Percentiles rank a stretch among this genome's conserved stretches.
These are phyloP conservation scores for Pyrrhoderma lamaoense DNA, from an alignment of 1,284 basidiomycete genomes.

Conservation along the genomic window DNA sequence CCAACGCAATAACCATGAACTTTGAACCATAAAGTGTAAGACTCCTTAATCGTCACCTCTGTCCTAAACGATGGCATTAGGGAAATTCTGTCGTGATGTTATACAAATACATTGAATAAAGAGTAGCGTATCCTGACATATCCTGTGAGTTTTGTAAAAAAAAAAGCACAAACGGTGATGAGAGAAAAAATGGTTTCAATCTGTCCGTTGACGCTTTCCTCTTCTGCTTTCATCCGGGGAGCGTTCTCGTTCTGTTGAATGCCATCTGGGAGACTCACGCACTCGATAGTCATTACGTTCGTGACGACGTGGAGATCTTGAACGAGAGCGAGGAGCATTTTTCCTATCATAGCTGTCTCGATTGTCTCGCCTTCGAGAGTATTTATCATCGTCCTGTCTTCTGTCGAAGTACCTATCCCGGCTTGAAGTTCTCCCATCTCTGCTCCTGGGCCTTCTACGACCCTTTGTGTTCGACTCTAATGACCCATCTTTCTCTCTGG, in stretches of 20 bases:
- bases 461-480: too few species aligned
- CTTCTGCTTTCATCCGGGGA: slow-evolving; percentile 27
- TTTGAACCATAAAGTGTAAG: too few species aligned
- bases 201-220: slow-evolving; percentile 29
- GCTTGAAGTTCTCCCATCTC: background rate
- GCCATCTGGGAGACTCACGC: slow-evolving; percentile 24
- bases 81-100: too few species aligned
- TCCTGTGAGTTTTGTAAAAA: too few species aligned
- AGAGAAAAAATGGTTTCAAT: background rate
- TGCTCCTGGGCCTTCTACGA: slow-evolving; percentile 8
- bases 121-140: too few species aligned
- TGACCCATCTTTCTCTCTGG: too few species aligned
- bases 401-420: slow-evolving; percentile 20
- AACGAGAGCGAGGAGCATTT: slow-evolving; percentile 22
- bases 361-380: slow-evolving; percentile 18
- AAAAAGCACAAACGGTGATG: too few species aligned
- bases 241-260: slow-evolving; percentile 34
- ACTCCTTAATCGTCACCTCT: too few species aligned
- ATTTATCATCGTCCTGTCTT: slow-evolving; percentile 18
- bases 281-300: slow-evolving; percentile 5
- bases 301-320: slow-evolving; percentile 26
- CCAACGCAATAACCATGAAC: too few species aligned
- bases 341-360: slow-evolving; percentile 14
- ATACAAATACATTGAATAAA: too few species aligned
- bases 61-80: too few species aligned